A percentile compares a stretch with the other conserved stretches of the same genome.
These are phyloP conservation scores for Colletotrichum lupini DNA, from an alignment of 2,329 filamentous ascomycete genomes.

Conservation along the genomic window DNA sequence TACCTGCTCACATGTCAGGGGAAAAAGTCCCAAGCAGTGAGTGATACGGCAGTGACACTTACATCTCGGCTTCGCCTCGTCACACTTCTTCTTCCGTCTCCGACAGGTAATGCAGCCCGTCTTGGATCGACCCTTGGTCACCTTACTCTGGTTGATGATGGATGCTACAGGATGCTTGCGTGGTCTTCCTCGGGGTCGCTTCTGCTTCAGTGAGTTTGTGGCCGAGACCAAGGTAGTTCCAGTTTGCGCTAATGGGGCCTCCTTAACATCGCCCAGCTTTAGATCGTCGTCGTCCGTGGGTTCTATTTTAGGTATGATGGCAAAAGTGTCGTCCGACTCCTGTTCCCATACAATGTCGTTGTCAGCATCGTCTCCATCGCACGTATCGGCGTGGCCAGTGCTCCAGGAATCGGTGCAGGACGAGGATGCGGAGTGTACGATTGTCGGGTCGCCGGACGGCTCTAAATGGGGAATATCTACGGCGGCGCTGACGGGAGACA, in stretches of 20 bases:
- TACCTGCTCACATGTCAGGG: slow-evolving; percentile 59
- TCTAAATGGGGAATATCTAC: slow-evolving; percentile 54
- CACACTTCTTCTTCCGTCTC: slow-evolving; percentile 78
- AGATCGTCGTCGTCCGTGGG: slow-evolving; percentile 67
- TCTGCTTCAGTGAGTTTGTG: slow-evolving; percentile 54
- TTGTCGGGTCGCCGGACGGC: slow-evolving; percentile 53
- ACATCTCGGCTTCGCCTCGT: slow-evolving; percentile 76
- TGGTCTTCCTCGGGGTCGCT: slow-evolving; percentile 81
- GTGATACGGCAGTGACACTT: slow-evolving; percentile 44
- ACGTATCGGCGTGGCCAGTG: slow-evolving; percentile 49
- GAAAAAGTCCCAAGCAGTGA: background rate
- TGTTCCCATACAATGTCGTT: slow-evolving; percentile 60
- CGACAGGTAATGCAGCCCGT: slow-evolving; percentile 76
- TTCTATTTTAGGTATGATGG: slow-evolving; percentile 66
- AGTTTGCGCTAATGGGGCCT: slow-evolving; percentile 49
- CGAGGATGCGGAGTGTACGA: slow-evolving; percentile 58
- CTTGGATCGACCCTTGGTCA: slow-evolving; percentile 81
- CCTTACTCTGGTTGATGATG: slow-evolving; percentile 69
- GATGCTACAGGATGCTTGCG: slow-evolving; percentile 80
- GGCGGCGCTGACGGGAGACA: slow-evolving; percentile 65
- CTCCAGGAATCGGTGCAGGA: slow-evolving; percentile 59
- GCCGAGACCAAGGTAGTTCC: slow-evolving; percentile 30
- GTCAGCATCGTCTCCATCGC: slow-evolving; percentile 49
- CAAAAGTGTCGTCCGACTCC: slow-evolving; percentile 55
- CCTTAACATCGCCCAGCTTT: slow-evolving; percentile 63